Base-by-base conservation (phyloP, 768 basidiomycete species). In the Dentipellis sp. region DNA sequence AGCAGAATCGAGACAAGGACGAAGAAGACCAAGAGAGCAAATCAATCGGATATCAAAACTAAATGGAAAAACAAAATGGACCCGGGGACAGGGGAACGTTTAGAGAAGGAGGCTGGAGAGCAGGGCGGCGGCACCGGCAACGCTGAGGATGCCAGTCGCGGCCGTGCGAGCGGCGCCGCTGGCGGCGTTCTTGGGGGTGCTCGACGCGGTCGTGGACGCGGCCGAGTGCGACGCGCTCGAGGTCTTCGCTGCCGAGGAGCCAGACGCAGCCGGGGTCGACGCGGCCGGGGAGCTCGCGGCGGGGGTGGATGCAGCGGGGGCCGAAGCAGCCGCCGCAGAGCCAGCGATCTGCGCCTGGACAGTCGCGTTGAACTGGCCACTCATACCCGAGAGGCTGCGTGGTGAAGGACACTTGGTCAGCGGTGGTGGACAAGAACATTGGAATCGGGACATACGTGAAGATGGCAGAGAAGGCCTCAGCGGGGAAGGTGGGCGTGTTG, bases 381-480 rank as follows among this genome's bases (percentile, higher is more conserved):
- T 78, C 91, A 91, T 91, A 56, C 75, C 71, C n/a, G 69, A 62
- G 66, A 93, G 60, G 8, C 87, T 90, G 59, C 48, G 29, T 6
- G 29, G 29, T 29, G 29, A 29, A 29, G 6, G 16, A 50, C 5
- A 16, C 21, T 34, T 10, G 6, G 29, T 50, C 0, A 50, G 48
- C 16, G 17, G 16, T 45, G 8, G 10, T 2, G 48, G 16, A 23
- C 19, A 11, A 19, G 1, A 34, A 34, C 3, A 14, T n/a, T 10
- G 10, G 39, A n/a, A 40, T 40, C n/a, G 19, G 1, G 6, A 71
- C 84, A 60, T 65, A 91, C 90, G 73, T 72, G 75, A 91, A 93
- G 63, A 79, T 80, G 60, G 91, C 78, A 7, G 89, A 90, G 75
- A 91, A 94, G 0, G 88, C 82, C 59, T 85, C 72, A 47, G 77